These are phyloP conservation scores for Syzygium syzygioides DNA, from an alignment of 441 rosid genomes.

Conservation along the genomic window DNA sequence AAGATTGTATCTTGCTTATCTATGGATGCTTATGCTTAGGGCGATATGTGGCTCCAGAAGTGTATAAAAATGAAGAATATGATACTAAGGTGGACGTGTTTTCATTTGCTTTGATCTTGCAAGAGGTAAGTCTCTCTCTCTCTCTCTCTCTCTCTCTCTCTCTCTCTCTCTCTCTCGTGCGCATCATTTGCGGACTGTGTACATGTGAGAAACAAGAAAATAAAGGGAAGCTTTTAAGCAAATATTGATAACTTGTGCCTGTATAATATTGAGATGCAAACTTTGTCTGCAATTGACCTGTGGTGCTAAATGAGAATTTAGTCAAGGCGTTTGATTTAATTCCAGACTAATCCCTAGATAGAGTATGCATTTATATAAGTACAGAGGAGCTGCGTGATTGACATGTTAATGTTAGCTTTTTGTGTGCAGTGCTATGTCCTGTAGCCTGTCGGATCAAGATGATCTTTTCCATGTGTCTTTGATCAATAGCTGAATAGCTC, in stretches of 20 bases:
- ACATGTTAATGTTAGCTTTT: neutral
- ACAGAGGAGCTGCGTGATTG: neutral
- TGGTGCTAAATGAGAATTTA: neutral
- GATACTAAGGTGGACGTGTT: constrained; percentile 73
- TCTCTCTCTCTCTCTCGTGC: too few relatives aligned
- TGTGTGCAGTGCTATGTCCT: neutral
- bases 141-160: neutral
- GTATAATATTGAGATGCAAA: neutral
- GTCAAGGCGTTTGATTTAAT: neutral
- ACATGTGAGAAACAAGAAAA: neutral
- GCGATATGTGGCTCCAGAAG: constrained; percentile 77
- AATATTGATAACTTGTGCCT: neutral
- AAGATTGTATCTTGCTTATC: neutral
- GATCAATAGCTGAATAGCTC: neutral
- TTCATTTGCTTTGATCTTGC: constrained; percentile 72
- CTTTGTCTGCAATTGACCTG: neutral
- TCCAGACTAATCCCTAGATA: neutral
- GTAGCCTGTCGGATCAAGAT: neutral
- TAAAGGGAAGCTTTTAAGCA: neutral
- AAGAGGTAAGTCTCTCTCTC: constrained; percentile 41
- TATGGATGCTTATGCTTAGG: constrained; percentile 25
- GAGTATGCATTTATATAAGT: neutral
- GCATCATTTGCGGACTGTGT: neutral
- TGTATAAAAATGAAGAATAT: constrained; percentile 66
- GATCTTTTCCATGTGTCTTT: neutral